Percentiles rank a stretch among this genome's conserved stretches.
Conservation (phyloP, 352 stramenopile species). For the Phytopythium montanum region DNA sequence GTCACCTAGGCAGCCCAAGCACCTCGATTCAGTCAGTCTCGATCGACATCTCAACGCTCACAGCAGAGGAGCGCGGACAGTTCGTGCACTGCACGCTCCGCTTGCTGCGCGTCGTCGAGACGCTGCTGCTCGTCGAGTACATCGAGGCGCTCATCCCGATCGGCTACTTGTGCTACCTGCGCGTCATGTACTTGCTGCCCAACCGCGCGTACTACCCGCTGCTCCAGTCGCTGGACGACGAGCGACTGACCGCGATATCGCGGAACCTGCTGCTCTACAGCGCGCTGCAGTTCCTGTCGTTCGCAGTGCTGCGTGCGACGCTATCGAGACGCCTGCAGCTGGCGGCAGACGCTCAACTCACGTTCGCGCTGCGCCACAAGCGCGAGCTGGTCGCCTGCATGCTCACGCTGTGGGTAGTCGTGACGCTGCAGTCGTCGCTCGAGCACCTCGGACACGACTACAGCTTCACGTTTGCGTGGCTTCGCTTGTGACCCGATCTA, state of each 20-base stretch:
- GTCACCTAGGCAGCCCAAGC: neutral
- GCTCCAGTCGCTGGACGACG: neutral
- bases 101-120: constrained; percentile 3
- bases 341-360: neutral
- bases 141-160: constrained; percentile 8
- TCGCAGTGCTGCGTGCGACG: neutral
- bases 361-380: neutral
- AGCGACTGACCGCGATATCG: neutral
- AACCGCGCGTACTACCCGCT: constrained; percentile 9
- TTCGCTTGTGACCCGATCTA: neutral
- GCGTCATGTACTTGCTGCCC: constrained; percentile 5
- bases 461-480: neutral
- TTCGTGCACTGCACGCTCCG: neutral
- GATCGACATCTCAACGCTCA: neutral
- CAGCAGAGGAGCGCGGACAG: neutral
- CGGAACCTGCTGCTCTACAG: neutral
- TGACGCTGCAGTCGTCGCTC: neutral
- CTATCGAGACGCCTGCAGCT: neutral
- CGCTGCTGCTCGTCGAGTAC: constrained; percentile 9
- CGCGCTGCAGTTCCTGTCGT: neutral
- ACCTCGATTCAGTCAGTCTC: neutral
- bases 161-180: constrained; percentile 6
- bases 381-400: neutral
- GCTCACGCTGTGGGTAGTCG: neutral
- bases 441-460: constrained; percentile 2